phyloP scores from a whole-genome alignment of 2,329 filamentous ascomycete genomes.

The Annulohypoxylon truncatum region DNA sequence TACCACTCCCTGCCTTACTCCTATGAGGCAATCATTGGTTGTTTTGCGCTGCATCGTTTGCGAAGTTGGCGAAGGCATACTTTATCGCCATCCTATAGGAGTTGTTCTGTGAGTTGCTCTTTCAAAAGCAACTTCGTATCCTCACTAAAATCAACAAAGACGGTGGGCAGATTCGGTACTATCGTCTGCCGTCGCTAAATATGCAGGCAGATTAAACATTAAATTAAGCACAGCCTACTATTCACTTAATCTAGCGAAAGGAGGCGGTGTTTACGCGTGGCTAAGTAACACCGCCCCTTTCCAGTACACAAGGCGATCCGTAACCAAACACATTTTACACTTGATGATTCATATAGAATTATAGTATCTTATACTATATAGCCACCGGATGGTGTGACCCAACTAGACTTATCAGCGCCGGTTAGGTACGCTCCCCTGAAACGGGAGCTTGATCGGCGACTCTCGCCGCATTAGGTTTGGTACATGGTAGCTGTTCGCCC shows the following conservation, averaged over 20 bases:
- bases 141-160: too few relatives aligned
- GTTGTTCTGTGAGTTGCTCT: too few relatives aligned
- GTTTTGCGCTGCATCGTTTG: too few relatives aligned
- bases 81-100: too few relatives aligned
- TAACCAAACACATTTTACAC: not conserved
- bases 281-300: not conserved
- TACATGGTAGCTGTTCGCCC: not conserved
- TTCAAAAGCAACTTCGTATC: too few relatives aligned
- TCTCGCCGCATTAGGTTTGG: not conserved
- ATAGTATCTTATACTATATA: conserved; percentile 6
- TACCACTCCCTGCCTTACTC: too few relatives aligned
- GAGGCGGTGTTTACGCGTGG: not conserved
- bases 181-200: too few relatives aligned
- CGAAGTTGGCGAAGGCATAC: too few relatives aligned
- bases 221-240: not conserved
- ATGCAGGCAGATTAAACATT: too few relatives aligned
- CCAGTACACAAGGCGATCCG: not conserved
- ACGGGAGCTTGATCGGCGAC: not conserved
- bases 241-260: not conserved
- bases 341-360: not conserved
- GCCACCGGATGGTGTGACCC: not conserved
- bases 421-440: not conserved
- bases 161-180: too few relatives aligned
- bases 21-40: too few relatives aligned
- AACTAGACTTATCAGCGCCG: not conserved